Conservation (phyloP, 208 protist genomes). For the Acanthamoeba triangularis region DNA sequence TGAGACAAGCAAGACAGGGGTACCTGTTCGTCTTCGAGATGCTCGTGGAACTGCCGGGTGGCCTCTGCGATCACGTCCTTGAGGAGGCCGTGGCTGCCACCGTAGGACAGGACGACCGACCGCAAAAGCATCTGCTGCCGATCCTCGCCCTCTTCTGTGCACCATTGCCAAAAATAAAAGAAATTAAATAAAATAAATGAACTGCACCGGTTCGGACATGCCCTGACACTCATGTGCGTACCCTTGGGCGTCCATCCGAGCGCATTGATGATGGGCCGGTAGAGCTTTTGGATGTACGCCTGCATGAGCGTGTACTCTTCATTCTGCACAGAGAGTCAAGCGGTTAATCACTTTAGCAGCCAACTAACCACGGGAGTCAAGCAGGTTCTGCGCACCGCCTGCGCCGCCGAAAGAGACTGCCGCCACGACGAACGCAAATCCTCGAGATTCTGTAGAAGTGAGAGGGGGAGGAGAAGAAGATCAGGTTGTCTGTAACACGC, state of each 20-base stretch:
- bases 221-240: background rate
- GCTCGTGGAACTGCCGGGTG: background rate
- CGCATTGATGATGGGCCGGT: conserved; percentile 13
- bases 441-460: background rate
- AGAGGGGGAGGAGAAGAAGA: background rate
- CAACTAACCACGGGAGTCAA: background rate
- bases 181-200: background rate
- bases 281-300: conserved; percentile 24
- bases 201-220: too few species aligned
- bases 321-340: background rate
- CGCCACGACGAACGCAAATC: conserved; percentile 51
- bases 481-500: background rate
- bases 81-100: conserved; percentile 12
- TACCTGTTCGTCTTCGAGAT: background rate
- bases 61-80: conserved; percentile 43
- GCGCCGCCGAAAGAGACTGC: background rate
- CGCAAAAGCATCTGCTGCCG: conserved; percentile 27
- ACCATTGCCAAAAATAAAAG: background rate
- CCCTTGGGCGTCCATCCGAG: conserved; percentile 53
- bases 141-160: background rate
- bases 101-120: conserved; percentile 54
- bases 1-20: background rate
- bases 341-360: background rate
- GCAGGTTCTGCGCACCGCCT: background rate
- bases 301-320: conserved; percentile 45